Percentiles rank a stretch among this genome's conserved stretches.
Conservation (phyloP, 495 filamentous ascomycete species). For the Thermothielavioides terrestris region DNA sequence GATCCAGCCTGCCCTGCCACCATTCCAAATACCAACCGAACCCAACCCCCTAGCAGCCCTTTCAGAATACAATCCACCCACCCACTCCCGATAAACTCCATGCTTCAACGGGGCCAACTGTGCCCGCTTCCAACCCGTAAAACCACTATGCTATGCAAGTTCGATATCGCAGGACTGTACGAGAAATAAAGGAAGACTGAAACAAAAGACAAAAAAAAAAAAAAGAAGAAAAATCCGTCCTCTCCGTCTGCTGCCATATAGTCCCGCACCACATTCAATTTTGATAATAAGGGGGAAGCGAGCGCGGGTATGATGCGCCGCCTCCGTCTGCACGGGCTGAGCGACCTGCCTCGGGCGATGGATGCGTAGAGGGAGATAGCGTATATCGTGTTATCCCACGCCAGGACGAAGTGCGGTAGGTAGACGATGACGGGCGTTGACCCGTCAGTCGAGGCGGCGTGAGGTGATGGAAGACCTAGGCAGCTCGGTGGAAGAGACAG, state of each 20-base stretch:
- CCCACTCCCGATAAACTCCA: slow-evolving; percentile 8
- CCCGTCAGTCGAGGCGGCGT: background rate
- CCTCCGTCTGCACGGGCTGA: too few relatives aligned
- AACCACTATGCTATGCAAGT: slow-evolving; percentile 21
- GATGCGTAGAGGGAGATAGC: too few relatives aligned
- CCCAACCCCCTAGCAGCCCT: background rate
- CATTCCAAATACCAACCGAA: background rate
- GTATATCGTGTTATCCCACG: too few relatives aligned
- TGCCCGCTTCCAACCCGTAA: background rate
- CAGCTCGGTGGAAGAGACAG: background rate
- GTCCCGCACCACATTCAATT: too few relatives aligned
- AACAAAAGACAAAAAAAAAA: slow-evolving; percentile 7
- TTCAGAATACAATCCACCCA: background rate
- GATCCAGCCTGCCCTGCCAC: background rate
- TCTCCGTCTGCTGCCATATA: too few relatives aligned
- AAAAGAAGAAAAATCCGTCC: slow-evolving; percentile 1
- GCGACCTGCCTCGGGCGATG: too few relatives aligned
- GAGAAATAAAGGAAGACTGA: background rate
- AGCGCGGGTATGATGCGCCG: background rate
- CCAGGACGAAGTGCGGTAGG: background rate
- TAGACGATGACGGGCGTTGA: background rate
- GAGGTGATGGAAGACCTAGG: background rate
- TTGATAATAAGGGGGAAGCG: too few relatives aligned
- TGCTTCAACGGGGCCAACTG: background rate
- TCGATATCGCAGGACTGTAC: background rate